phyloP scores from a whole-genome alignment of 495 filamentous ascomycete species.

The Neurospora hispaniola region DNA sequence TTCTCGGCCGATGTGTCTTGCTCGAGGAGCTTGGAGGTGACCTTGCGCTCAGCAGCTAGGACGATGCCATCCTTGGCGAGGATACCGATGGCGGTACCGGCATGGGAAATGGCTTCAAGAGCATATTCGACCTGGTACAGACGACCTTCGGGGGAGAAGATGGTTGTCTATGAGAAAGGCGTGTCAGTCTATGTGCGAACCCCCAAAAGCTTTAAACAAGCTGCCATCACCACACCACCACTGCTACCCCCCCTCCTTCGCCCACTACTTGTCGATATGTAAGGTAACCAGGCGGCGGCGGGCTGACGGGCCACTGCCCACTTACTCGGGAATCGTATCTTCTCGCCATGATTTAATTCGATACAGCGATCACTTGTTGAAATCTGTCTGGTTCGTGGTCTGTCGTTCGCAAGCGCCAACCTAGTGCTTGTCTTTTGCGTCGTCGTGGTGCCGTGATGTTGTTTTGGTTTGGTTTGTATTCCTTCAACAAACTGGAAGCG shows the following conservation, averaged over 20 bases:
- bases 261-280: not conserved
- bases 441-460: not conserved
- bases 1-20: slow-evolving; percentile 99
- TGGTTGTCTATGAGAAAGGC: slow-evolving; percentile 66
- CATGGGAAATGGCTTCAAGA: slow-evolving; percentile 95
- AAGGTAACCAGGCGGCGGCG: not conserved
- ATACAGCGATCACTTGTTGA: slow-evolving; percentile 2
- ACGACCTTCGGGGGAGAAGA: slow-evolving; percentile 97
- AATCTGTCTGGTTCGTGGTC: not conserved
- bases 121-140: slow-evolving; percentile 99
- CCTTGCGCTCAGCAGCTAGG: slow-evolving; percentile 96
- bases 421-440: not conserved
- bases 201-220: slow-evolving; percentile 2
- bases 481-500: not conserved
- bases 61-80: slow-evolving; percentile 97
- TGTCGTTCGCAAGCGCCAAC: not conserved
- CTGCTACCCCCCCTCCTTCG: not conserved
- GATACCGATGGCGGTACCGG: slow-evolving; percentile 92
- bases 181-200: slow-evolving; percentile 28
- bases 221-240: not conserved
- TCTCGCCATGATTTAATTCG: slow-evolving; percentile 62
- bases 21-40: slow-evolving; percentile 97
- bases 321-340: slow-evolving; percentile 95
- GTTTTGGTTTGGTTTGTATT: not conserved
- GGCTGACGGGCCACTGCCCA: slow-evolving; percentile 11